These are phyloP conservation scores for Ceraceosorus bombacis DNA, from an alignment of 1,284 basidiomycete genomes.

Conservation along the genomic window DNA sequence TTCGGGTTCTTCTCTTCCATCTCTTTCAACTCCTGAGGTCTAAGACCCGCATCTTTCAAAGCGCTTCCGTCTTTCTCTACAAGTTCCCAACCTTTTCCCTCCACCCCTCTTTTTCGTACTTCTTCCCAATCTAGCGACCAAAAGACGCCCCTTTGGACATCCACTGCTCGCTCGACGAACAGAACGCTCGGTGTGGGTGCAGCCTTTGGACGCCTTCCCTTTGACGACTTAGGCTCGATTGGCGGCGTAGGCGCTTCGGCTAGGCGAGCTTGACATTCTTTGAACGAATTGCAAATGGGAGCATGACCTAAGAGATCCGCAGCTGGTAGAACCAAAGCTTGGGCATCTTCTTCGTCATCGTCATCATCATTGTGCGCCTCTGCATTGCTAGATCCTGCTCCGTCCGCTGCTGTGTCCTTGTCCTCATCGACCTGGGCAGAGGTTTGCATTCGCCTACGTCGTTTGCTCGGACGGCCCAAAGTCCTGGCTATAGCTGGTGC, in stretches of 20 bases:
- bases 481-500: constrained; percentile 17
- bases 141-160: constrained; percentile 27
- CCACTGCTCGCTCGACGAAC: constrained; percentile 28
- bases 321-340: neutral
- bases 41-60: neutral
- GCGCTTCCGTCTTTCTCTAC: constrained; percentile 24
- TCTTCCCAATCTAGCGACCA: constrained; percentile 27
- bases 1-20: constrained; percentile 2
- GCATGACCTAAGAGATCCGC: neutral
- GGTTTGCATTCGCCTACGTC: no score
- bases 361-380: constrained; percentile 18
- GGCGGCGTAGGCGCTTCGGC: constrained; percentile 18
- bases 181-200: constrained; percentile 16
- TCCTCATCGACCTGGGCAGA: no score
- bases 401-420: no score
- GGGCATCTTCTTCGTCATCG: constrained; percentile 10
- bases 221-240: constrained; percentile 7
- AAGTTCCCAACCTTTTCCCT: constrained; percentile 25
- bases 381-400: neutral
- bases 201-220: neutral
- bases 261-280: constrained; percentile 4
- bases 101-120: constrained; percentile 19
- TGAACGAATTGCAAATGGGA: neutral
- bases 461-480: no score
- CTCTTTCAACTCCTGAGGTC: neutral